A percentile compares a stretch with the other conserved stretches of the same genome.
Conservation (phyloP, 2,329 filamentous ascomycete species). For the Diplodia corticola region DNA sequence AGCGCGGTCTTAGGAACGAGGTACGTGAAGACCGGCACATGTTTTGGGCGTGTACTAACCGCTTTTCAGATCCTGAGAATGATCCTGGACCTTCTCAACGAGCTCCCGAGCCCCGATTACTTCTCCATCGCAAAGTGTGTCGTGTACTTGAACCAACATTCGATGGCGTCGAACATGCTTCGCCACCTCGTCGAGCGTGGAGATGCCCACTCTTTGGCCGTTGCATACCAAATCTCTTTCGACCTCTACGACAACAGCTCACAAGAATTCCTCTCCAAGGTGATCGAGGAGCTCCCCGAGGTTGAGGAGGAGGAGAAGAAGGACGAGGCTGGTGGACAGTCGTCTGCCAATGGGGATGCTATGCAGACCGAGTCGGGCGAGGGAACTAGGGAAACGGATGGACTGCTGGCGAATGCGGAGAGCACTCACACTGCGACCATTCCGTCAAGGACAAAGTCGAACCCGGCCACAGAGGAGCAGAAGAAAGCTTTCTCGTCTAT, state of each 20-base stretch:
- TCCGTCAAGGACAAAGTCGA: constrained; percentile 45
- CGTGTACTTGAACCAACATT: constrained; percentile 89
- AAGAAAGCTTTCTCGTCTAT: constrained; percentile 58
- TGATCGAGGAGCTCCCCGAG: constrained; percentile 75
- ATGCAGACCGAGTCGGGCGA: constrained; percentile 39
- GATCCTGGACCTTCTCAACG: constrained; percentile 92
- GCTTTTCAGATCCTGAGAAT: constrained; percentile 72
- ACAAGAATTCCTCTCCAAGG: constrained; percentile 91
- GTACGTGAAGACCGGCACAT: constrained; percentile 37
- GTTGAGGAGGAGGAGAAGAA: constrained; percentile 53
- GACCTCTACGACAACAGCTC: constrained; percentile 98
- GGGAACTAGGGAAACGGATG: constrained; percentile 59
- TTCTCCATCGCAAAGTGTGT: constrained; percentile 98
- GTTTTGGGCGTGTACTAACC: constrained; percentile 25
- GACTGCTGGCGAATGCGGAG: constrained; percentile 58
- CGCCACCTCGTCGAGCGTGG: constrained; percentile 76
- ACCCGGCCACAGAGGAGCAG: constrained; percentile 50
- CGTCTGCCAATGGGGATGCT: constrained; percentile 43
- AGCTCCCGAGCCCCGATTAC: constrained; percentile 90
- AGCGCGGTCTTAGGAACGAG: constrained; percentile 77
- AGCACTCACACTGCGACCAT: constrained; percentile 51
- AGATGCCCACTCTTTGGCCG: constrained; percentile 74
- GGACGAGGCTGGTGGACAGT: constrained; percentile 33
- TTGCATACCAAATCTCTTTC: constrained; percentile 96
- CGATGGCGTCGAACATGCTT: constrained; percentile 80